These are phyloP conservation scores for Rhodotorula toruloides DNA, from an alignment of 768 basidiomycete species.

Conservation along the genomic window DNA sequence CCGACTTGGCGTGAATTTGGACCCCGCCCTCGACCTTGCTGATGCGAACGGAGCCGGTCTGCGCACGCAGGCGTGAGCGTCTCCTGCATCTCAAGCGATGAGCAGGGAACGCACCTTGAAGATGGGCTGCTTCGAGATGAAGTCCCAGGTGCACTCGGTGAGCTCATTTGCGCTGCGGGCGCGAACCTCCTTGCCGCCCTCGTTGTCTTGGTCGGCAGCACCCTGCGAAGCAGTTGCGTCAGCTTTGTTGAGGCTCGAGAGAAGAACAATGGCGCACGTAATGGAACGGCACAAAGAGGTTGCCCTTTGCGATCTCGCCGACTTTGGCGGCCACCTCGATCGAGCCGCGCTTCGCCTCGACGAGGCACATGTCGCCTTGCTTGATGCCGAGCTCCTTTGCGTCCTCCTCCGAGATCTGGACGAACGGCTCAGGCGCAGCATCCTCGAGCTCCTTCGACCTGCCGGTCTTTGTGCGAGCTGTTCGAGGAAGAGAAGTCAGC, in stretches of 20 bases:
- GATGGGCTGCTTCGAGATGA: conserved; percentile 13
- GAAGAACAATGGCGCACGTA: too few relatives aligned
- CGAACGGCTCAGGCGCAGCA: conserved; percentile 34
- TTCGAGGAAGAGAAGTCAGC: conserved; percentile 33
- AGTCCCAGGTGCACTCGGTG: conserved; percentile 35
- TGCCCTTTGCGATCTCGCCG: conserved; percentile 36
- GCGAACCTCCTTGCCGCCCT: conserved; percentile 14
- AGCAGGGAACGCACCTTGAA: background rate
- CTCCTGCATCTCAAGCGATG: background rate
- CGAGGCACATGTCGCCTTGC: conserved; percentile 35
- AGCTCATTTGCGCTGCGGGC: conserved; percentile 39
- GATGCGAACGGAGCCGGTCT: conserved; percentile 35
- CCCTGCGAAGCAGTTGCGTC: too few relatives aligned
- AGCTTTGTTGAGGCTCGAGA: too few relatives aligned
- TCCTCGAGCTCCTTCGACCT: conserved; percentile 33
- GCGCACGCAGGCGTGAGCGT: background rate
- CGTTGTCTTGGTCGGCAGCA: conserved; percentile 25
- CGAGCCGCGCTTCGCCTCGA: conserved; percentile 27
- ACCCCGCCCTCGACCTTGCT: conserved; percentile 16
- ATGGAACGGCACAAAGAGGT: conserved; percentile 41
- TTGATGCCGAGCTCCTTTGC: conserved; percentile 32
- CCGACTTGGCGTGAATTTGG: conserved; percentile 1
- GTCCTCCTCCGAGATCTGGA: conserved; percentile 37
- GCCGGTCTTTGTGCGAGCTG: conserved; percentile 39
- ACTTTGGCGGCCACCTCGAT: conserved; percentile 37